Percentiles rank a stretch among this genome's conserved stretches.
These are phyloP conservation scores for Datura wrightii DNA, from an alignment of 257 asterid species.

Conservation along the genomic window DNA sequence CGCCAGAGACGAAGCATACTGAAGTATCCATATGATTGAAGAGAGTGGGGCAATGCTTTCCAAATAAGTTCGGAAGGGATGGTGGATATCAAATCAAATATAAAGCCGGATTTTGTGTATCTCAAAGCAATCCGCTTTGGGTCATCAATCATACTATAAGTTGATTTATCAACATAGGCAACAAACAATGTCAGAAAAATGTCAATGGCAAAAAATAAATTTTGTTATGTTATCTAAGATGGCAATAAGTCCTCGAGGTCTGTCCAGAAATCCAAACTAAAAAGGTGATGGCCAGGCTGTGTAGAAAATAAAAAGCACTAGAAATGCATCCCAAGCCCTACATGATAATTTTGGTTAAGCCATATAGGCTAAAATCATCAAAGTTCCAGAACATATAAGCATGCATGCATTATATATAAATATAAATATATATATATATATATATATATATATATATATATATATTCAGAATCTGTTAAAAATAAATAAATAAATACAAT, in stretches of 20 bases:
- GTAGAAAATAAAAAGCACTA: slow-evolving; percentile 73
- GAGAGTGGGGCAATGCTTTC: slow-evolving; percentile 42
- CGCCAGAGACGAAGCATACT: slow-evolving; percentile 90
- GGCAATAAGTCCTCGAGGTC: slow-evolving; percentile 50
- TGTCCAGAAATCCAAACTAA: slow-evolving; percentile 76
- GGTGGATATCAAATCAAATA: slow-evolving; percentile 70
- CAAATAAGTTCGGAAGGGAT: slow-evolving; percentile 63
- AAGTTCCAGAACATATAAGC: neutral
- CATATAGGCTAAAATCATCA: neutral
- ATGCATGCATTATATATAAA: no score
- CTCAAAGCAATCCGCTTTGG: slow-evolving; percentile 61
- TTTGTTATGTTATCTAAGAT: slow-evolving; percentile 68
- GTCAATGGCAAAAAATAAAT: slow-evolving; percentile 66
- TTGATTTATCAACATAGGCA: slow-evolving; percentile 75
- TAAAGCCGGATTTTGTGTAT: slow-evolving; percentile 62
- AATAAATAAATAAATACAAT: no score
- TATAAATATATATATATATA: no score
- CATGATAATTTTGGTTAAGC: slow-evolving; percentile 24
- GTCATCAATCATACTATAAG: slow-evolving; percentile 61
- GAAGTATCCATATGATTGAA: slow-evolving; percentile 57
- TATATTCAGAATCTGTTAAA: neutral
- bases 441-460: no score
- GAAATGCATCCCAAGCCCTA: slow-evolving; percentile 70
- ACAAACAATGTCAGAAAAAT: slow-evolving; percentile 77
- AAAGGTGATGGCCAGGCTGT: slow-evolving; percentile 90